Base-by-base conservation (phyloP, 495 filamentous ascomycete genomes). In the Penicillium angulare region DNA sequence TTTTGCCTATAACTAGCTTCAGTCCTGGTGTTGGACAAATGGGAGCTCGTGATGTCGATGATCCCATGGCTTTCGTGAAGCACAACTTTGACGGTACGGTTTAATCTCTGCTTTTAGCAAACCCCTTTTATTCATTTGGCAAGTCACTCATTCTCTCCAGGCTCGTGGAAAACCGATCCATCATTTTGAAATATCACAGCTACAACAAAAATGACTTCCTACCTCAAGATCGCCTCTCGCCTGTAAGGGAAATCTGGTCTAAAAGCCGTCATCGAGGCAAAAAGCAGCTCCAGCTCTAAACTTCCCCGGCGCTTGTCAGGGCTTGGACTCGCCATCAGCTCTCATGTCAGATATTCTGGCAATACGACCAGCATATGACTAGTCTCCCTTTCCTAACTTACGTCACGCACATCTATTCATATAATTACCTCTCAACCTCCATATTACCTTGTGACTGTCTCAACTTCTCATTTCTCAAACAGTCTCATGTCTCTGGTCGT, bases 31-130 rank as follows among this genome's bases (percentile, higher is more conserved):
- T 97, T 29, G 81, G 86, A 54, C 89, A 95, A 61, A 97, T 97
- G 90, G 87, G 86, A 23, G 89, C 93, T n/a, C 85, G 84, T 52
- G 91, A 93, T 46, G 78, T 83, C 10, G 92, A 97, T 59, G 86
- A 97, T 61, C 90, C 92, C 5, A 93, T 97, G 90, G 93, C 93
- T 3, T 97, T 96, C 76, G 93, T 98, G 47, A 89, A 95, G 72
- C 93, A 98, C 68, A 84, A 91, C 36, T 98, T 98, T 72, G 90
- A 92, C 77, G 93, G 93, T 97, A n/a, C 66, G 12, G 67, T 61
- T 16, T 34, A 36, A 5, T 26, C 3, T 44, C 9, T 21, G 16
- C 15, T 21, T 10, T 9, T n/a, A 24, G 5, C 9, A 12, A 3
- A 6, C 18, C 26, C 18, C 7, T 21, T 38, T 3, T n/a, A 2